Evolutionary conservation across 805 yeast species (phyloP).

Genomic region (Saccharomyces paradoxus): DNA sequence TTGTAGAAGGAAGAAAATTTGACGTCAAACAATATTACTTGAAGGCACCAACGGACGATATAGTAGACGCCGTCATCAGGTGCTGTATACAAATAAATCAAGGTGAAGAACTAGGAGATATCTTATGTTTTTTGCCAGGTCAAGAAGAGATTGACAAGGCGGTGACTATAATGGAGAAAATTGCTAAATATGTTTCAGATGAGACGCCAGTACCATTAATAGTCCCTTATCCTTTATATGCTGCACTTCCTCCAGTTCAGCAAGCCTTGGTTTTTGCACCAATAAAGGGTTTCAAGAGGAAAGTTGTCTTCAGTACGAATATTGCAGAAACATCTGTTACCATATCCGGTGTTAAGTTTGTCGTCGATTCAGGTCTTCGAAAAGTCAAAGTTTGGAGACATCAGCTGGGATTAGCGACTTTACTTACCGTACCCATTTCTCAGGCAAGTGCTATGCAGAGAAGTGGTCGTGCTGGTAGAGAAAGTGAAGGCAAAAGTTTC

Average conservation of each 20-base stretch:
- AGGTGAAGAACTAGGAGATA: conserved; percentile 75
- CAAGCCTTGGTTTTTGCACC: conserved; percentile 75
- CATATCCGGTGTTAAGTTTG: conserved; percentile 88
- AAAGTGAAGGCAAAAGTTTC: conserved; percentile 81
- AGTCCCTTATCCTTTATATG: conserved; percentile 80
- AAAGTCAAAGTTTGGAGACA: conserved; percentile 95
- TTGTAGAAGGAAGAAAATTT: conserved; percentile 82
- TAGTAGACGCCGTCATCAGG: conserved; percentile 70
- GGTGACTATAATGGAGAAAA: conserved; percentile 48
- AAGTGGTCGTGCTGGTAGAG: conserved; percentile 99
- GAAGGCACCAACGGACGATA: conserved; percentile 59
- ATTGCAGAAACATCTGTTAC: conserved; percentile 98
- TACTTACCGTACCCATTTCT: conserved; percentile 85
- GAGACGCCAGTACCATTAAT: conserved; percentile 57
- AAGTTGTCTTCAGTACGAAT: conserved; percentile 85
- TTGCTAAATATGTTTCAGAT: conserved; percentile 59
- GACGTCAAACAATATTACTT: conserved; percentile 72
- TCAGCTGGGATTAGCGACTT: conserved; percentile 83
- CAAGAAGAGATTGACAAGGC: conserved; percentile 95
- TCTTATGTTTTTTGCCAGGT: conserved; percentile 89
- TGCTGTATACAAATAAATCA: conserved; percentile 71
- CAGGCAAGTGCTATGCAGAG: conserved; percentile 92
- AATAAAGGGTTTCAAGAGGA: conserved; percentile 59
- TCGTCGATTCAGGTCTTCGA: conserved; percentile 84
- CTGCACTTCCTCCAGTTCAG: conserved; percentile 79